A percentile compares a stretch with the other conserved stretches of the same genome.
These are phyloP conservation scores for Stemphylium lycopersici DNA, from an alignment of 2,329 filamentous ascomycete genomes.

Conservation along the genomic window DNA sequence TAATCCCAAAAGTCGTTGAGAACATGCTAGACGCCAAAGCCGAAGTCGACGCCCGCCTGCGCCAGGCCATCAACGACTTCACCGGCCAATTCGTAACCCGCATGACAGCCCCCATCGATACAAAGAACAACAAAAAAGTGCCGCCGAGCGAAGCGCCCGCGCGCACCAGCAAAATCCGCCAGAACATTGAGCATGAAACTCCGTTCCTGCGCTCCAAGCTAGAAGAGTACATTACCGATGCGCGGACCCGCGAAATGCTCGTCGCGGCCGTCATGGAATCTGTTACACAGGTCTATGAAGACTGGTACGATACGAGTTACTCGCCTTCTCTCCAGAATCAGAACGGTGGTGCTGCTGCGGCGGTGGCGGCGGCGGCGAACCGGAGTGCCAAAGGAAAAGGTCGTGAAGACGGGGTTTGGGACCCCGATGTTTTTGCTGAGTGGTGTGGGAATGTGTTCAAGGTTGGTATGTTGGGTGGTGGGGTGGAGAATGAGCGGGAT, in stretches of 20 bases:
- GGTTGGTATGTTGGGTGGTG: conserved; percentile 54
- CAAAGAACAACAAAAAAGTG: conserved; percentile 32
- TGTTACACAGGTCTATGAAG: conserved; percentile 67
- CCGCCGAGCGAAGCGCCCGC: conserved; percentile 34
- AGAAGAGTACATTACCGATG: conserved; percentile 68
- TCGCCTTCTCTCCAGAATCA: conserved; percentile 25
- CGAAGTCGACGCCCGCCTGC: conserved; percentile 67
- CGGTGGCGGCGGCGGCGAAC: background rate
- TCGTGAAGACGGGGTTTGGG: conserved; percentile 67
- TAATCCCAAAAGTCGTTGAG: conserved; percentile 70
- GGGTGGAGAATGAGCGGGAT: conserved; percentile 22
- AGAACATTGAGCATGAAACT: conserved; percentile 64
- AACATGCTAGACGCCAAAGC: conserved; percentile 76
- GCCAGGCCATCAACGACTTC: conserved; percentile 70
- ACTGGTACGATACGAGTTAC: conserved; percentile 64
- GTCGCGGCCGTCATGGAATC: conserved; percentile 70
- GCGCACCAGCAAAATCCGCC: conserved; percentile 55
- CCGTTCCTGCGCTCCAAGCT: conserved; percentile 62
- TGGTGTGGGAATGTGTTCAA: conserved; percentile 66
- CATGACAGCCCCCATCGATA: conserved; percentile 59
- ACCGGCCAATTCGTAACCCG: conserved; percentile 63
- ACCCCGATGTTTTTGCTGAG: conserved; percentile 67
- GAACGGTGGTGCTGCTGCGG: conserved; percentile 15
- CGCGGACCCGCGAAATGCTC: conserved; percentile 69
- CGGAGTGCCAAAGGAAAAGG: conserved; percentile 53